Evolutionary conservation across 148 eudicot species (phyloP).

Genomic region (Rhododendron ferrugineum): DNA sequence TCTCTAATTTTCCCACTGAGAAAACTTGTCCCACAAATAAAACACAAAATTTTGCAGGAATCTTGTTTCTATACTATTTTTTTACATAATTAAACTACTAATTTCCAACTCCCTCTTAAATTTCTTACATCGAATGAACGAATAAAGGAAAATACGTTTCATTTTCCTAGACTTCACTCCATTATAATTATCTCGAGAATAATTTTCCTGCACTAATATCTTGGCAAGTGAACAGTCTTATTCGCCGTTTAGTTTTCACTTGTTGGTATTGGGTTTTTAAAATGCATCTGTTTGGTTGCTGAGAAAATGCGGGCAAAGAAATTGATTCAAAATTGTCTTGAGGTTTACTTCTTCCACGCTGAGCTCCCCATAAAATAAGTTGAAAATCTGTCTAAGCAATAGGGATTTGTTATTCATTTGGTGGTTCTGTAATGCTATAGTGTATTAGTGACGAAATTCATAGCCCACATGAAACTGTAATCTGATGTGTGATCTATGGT

Average conservation of each 20-base stretch:
- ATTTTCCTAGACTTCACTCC: not conserved
- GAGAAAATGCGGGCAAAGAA: not conserved
- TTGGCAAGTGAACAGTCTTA: not conserved
- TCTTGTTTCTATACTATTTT: too few species aligned
- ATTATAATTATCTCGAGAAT: too few species aligned
- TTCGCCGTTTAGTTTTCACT: not conserved
- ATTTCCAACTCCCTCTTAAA: not conserved
- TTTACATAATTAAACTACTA: too few species aligned
- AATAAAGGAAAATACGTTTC: not conserved
- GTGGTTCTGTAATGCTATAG: not conserved
- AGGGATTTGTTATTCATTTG: not conserved
- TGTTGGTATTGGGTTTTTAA: not conserved
- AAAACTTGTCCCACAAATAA: not conserved
- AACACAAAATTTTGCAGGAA: not conserved
- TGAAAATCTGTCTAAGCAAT: not conserved
- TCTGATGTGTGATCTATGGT: not conserved
- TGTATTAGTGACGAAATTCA: not conserved
- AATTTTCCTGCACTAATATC: not conserved
- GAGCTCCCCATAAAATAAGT: not conserved
- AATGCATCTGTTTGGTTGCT: not conserved
- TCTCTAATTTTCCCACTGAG: not conserved
- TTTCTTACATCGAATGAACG: not conserved
- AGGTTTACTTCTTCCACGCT: not conserved
- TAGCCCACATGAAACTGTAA: not conserved
- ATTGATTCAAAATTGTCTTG: not conserved